A percentile compares a stretch with the other conserved stretches of the same genome.
phyloP scores from a whole-genome alignment of 2,329 filamentous ascomycete genomes.

The Cladosporium sphaerospermum region DNA sequence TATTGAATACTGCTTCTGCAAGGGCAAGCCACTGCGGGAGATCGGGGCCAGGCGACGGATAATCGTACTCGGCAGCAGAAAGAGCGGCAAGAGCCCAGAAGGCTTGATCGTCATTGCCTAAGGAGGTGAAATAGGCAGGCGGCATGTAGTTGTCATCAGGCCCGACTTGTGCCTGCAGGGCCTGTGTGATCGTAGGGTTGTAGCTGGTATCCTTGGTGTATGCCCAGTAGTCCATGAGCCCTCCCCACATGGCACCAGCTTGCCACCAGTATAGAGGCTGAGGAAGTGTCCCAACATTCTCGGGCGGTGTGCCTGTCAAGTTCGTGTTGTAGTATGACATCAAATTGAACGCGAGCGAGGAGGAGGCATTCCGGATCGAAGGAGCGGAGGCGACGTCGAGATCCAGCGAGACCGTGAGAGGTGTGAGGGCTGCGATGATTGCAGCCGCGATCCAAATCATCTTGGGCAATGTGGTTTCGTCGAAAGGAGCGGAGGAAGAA shows the following conservation, averaged over 20 bases:
- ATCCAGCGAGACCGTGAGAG: conserved; percentile 14
- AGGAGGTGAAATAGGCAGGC: conserved; percentile 27
- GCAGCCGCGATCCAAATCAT: not conserved
- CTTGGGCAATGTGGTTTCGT: not conserved
- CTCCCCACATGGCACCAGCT: conserved; percentile 34
- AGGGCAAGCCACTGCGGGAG: conserved; percentile 66
- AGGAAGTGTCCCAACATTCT: conserved; percentile 35
- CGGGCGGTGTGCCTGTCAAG: conserved; percentile 22
- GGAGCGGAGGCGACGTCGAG: conserved; percentile 19
- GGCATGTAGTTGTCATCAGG: conserved; percentile 40
- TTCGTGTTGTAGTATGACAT: conserved; percentile 33
- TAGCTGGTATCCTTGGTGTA: conserved; percentile 42
- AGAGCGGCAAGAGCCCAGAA: conserved; percentile 85
- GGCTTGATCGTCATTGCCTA: conserved; percentile 55
- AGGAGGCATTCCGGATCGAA: conserved; percentile 30
- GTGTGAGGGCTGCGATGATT: not conserved
- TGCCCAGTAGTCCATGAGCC: conserved; percentile 39
- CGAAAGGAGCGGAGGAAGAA: no score
- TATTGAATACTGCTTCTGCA: conserved; percentile 73
- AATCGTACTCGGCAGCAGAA: conserved; percentile 69
- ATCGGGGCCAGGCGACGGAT: conserved; percentile 55
- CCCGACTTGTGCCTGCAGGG: conserved; percentile 38
- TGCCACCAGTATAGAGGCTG: conserved; percentile 45
- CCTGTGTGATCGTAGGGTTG: conserved; percentile 35
- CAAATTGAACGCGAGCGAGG: conserved; percentile 27